Evolutionary conservation across 495 filamentous ascomycete species (phyloP).

Genomic region (Penicillium canariense): DNA sequence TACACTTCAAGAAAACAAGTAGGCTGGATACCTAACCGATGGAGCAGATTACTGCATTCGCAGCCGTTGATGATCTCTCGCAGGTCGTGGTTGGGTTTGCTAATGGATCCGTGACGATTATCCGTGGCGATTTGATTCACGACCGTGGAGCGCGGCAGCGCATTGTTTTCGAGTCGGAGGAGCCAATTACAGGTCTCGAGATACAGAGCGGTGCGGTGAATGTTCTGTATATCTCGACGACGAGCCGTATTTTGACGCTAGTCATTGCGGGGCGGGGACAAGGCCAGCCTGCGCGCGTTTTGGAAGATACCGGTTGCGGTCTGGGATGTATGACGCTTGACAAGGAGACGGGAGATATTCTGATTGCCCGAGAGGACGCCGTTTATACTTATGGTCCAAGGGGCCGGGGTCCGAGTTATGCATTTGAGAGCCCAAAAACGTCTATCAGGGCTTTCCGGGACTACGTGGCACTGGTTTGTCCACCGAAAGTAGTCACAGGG

Average conservation of each 20-base stretch:
- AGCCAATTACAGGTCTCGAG: constrained; percentile 89
- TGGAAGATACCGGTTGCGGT: constrained; percentile 86
- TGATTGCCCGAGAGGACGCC: constrained; percentile 90
- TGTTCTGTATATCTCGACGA: constrained; percentile 89
- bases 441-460: constrained; percentile 77
- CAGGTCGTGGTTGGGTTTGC: constrained; percentile 94
- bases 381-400: constrained; percentile 88
- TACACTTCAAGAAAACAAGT: background rate
- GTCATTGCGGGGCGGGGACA: constrained; percentile 83
- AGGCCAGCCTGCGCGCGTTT: constrained; percentile 79
- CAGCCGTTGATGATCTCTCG: constrained; percentile 78
- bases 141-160: constrained; percentile 95
- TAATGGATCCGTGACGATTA: constrained; percentile 89
- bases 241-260: constrained; percentile 80
- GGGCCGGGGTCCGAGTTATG: constrained; percentile 80
- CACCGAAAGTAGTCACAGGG: constrained; percentile 60
- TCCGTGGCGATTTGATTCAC: constrained; percentile 91
- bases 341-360: constrained; percentile 72
- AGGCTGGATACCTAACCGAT: background rate
- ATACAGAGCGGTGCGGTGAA: constrained; percentile 53
- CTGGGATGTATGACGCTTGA: constrained; percentile 92
- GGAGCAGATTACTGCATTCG: constrained; percentile 80
- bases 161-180: constrained; percentile 94
- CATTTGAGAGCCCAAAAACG: constrained; percentile 87
- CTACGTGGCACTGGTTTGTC: constrained; percentile 86